Evolutionary conservation across 352 stramenopile genomes (phyloP), one percentile per base, ranked within the genome.

Genomic region (Ophiocytium majus): DNA sequence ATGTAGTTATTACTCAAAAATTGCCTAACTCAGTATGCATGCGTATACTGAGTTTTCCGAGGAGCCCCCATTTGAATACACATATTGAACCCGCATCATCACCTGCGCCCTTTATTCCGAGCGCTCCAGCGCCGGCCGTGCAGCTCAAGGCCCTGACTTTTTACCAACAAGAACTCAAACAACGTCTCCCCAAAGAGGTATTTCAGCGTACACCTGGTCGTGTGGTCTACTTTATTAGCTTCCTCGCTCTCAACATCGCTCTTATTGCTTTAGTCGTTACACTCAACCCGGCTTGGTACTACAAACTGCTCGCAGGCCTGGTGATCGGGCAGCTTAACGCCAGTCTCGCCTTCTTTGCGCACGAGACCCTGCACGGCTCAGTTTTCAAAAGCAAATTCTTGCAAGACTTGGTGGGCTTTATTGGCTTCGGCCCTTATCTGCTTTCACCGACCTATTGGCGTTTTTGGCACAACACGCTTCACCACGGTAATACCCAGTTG

Each of bases 401-500:
- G 19, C 57, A 71, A 28, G 57, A 23, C 19, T 28, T 71, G 57
- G 28, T 71, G 19, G 57, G 57, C 57, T 23, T 23, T 71, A 71
- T 71, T 28, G 57, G 57, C 19, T 28, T 71, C 28, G 57, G 19
- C 19, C 57, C 57, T 28, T 71, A 23, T 71, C 57, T 71, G 19
- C 19, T 71, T 71, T 71, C 57, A 23, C 57, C 23, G 57, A 71
- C 57, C 23, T 71, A 71, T 28, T 71, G 57, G 57, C 57, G 57
- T 71, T 71, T 71, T 28, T 71, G 57, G 57, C 57, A 71, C 57
- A 71, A 71, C 28, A 71, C 23, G 23, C 57, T 71, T 71, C 57
- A 71, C 57, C 57, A 71, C 57, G 57, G 57, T 23, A 71, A 71
- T 28, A 71, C 57, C 57, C 57, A 71, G 57, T 28, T 71, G 23